Base-by-base conservation (phyloP, 2,329 filamentous ascomycete species). In the Lachnum nothofagi region DNA sequence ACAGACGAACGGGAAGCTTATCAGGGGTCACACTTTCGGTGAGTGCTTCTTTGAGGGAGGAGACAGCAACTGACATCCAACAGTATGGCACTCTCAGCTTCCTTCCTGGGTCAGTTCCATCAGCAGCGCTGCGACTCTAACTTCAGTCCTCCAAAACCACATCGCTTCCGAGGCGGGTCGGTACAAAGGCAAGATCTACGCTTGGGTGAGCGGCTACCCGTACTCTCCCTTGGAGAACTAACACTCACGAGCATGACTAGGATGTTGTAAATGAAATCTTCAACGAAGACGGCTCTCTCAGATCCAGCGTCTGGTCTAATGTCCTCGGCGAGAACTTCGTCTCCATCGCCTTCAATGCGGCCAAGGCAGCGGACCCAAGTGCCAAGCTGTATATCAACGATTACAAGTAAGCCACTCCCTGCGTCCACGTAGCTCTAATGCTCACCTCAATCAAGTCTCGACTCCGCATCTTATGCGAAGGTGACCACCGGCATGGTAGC, bases 381-480 rank as follows among this genome's bases (percentile, higher is more conserved):
- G 83, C 81, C 2, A 84, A 83, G 68, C 73, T 89, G 33, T 90
- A 86, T 71, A 86, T 88, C 69, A 90, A 89, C 67, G 85, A 89
- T 65, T 80, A 76, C 68, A 86, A 85, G 58, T 60, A 52, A 4
- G 37, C 20, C 16, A 72, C 81, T 81, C 48, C 66, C 80, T 12
- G 33, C 7, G n/a, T 22, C 3, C n/a, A 17, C n/a, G n/a, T 27
- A 20, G 1, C 7, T 81, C 83, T 50, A 75, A 84, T 22, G n/a
- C 27, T 12, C 1, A 47, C 35, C 12, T 10, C 69, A 75, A 86
- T 44, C 83, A 86, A 68, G 71, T 67, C 31, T 60, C 6, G 61
- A 82, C 78, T 53, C 53, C 37, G 74, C 82, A 16, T 73, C 59
- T 56, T 75, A 76, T 59, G 70, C 75, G 54, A 88, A 89, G 71